Base-by-base conservation (phyloP, 1,284 basidiomycete genomes). In the Papiliotrema flavescens region DNA sequence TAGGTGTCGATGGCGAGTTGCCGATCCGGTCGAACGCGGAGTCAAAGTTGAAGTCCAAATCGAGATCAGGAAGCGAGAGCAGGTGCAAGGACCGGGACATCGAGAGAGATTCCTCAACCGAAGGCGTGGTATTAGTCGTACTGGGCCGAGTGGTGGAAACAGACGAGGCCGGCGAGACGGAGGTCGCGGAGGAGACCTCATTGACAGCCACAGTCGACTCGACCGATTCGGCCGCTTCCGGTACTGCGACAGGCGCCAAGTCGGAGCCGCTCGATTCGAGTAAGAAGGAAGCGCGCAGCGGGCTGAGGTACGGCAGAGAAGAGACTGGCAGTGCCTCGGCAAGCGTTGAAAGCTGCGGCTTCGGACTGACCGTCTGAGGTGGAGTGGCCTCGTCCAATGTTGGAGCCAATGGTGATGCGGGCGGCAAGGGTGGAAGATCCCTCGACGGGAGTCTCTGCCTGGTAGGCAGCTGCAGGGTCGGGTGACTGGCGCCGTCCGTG, bases 41-140 rank as follows among this genome's bases (percentile, higher is more conserved):
- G 28, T 32, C 28, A 17, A 70, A 54, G 49, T 69, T 67, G 23
- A 77, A 68, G 17, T 66, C 65, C 17, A 76, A 62, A 53, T 77
- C 74, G 15, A 77, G 62, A n/a, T 75, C 69, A 0, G 75, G 75
- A 15, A 76, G 59, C 34, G 69, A 62, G 9, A 75, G 60, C 1
- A 75, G 59, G 55, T 71, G 67, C 5, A 74, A 56, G 3, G 70
- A 68, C 28, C n/a, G 52, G 37, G 49, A 48, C n/a, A 22, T 55
- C 32, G 8, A 22, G 5, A 39, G 34, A 20, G 26, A 39, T 35
- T 44, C 34, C 19, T 22, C 24, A 46, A 43, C 34, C 13, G 45
- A 26, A 17, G 41, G 22, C 49, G 40, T 32, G 28, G 28, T 32
- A 45, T 34, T 48, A n/a, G 19, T 28, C 17, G 51, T 11, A 39